Evolutionary conservation across 352 stramenopile species (phyloP).

Genomic region (Lagenidium giganteum): DNA sequence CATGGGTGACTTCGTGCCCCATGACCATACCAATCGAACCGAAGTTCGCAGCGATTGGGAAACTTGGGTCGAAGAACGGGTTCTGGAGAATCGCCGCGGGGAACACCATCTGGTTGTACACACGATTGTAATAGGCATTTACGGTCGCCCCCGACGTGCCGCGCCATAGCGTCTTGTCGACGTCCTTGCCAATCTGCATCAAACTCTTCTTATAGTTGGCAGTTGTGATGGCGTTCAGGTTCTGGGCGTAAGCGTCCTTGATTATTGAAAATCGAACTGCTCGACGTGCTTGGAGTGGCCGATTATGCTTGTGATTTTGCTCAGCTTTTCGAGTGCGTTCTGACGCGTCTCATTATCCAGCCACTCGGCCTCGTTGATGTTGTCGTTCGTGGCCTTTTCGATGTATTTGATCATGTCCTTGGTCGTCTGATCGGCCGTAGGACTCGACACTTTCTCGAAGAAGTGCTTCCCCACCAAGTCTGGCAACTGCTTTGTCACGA

Average conservation of each 20-base stretch:
- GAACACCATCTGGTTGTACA: constrained; percentile 90
- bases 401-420: constrained; percentile 81
- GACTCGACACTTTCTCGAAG: constrained; percentile 68
- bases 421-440: constrained; percentile 52
- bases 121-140: constrained; percentile 80
- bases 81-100: constrained; percentile 90
- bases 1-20: constrained; percentile 93
- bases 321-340: constrained; percentile 81
- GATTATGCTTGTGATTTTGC: constrained; percentile 24
- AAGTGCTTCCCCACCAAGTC: constrained; percentile 73
- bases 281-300: constrained; percentile 29
- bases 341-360: constrained; percentile 78
- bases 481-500: constrained; percentile 26
- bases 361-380: constrained; percentile 86
- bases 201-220: constrained; percentile 19
- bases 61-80: constrained; percentile 85
- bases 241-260: constrained; percentile 44
- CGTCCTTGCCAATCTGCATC: constrained; percentile 27
- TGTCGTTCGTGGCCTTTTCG: constrained; percentile 62
- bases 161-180: constrained; percentile 64
- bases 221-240: constrained; percentile 33
- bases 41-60: constrained; percentile 83
- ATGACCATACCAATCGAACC: constrained; percentile 89
- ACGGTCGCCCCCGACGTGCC: constrained; percentile 86
- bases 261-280: constrained; percentile 30